Evolutionary conservation across 495 filamentous ascomycete genomes (phyloP), one percentile per base, ranked within the genome.

Genomic region (Pseudevernia furfuracea): DNA sequence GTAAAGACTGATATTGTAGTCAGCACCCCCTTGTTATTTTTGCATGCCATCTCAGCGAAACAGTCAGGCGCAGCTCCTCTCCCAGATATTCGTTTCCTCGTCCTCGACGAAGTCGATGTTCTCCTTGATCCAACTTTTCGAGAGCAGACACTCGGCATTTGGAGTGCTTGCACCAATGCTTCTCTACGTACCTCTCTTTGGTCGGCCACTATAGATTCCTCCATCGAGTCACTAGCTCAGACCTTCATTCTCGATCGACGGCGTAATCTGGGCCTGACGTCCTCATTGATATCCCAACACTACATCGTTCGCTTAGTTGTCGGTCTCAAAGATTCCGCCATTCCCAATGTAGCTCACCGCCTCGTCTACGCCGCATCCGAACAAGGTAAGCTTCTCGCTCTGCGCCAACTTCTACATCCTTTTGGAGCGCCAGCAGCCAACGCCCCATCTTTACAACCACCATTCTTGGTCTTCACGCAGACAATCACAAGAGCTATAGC

Each of bases 201-300:
- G 90, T 97, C 92, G 25, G 94, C 95, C 12, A 98, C 94, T 4
- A 97, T 98, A 87, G 90, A 88, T 23, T 96, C 94, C 23, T 91
- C 87, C 68, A 87, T 97, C 57, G 95, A 98, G 74, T 79, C 87
- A 39, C 78, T 97, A 17, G 81, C 89, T 56, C 78, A 80, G 32
- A 81, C 81, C 34, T 87, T 85, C 10, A 83, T 88, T 56, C 76
- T 83, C 58, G 75, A 79, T 52, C 79, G 86, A 17, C 70, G 69
- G 41, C 58, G 67, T 8, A 37, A 60, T 30, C 68, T 80, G 17
- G 64, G 55, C 25, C n/a, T 72, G 64, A 23, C 23, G 36, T 23
- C 11, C 12, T 58, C 53, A 21, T 1, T 39, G 8, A 49, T 61
- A 67, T 11, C 63, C 69, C 32, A 67, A 73, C 71, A 76, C 39